A percentile compares a stretch with the other conserved stretches of the same genome.
Evolutionary conservation across 257 asterid species (phyloP).

Genomic region (Petunia axillaris): DNA sequence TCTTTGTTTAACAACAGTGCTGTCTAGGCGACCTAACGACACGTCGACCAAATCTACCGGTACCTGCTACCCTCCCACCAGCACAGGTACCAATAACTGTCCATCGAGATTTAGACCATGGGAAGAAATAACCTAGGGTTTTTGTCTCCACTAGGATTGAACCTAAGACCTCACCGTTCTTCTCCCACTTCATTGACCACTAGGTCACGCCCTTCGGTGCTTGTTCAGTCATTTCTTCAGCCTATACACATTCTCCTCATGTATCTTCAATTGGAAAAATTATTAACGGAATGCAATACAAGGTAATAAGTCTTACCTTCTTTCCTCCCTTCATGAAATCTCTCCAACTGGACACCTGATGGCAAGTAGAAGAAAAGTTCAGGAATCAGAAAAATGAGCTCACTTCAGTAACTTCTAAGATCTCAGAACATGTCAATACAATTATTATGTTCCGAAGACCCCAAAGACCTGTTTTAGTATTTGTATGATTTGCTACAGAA

Average conservation of each 20-base stretch:
- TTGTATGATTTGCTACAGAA: background rate
- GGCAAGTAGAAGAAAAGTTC: background rate
- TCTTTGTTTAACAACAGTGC: no score
- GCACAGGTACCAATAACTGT: no score
- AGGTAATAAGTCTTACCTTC: conserved; percentile 56
- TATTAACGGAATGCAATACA: conserved; percentile 3
- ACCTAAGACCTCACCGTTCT: no score
- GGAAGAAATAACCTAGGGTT: no score
- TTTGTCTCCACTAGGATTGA: no score
- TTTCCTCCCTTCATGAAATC: conserved; percentile 98
- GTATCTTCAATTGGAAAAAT: background rate
- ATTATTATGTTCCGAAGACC: conserved; percentile 1
- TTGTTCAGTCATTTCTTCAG: background rate
- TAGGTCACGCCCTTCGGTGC: no score
- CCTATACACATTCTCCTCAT: background rate
- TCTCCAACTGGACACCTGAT: conserved; percentile 98
- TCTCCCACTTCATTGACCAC: no score
- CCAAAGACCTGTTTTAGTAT: background rate
- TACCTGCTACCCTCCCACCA: no score
- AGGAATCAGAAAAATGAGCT: background rate
- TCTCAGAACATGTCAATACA: background rate
- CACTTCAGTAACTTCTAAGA: background rate
- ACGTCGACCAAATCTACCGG: no score
- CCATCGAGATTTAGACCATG: no score
- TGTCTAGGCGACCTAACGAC: no score